These are phyloP conservation scores for Waltiozyma sp. DNA, from an alignment of 1,139 yeast species.

Conservation along the genomic window DNA sequence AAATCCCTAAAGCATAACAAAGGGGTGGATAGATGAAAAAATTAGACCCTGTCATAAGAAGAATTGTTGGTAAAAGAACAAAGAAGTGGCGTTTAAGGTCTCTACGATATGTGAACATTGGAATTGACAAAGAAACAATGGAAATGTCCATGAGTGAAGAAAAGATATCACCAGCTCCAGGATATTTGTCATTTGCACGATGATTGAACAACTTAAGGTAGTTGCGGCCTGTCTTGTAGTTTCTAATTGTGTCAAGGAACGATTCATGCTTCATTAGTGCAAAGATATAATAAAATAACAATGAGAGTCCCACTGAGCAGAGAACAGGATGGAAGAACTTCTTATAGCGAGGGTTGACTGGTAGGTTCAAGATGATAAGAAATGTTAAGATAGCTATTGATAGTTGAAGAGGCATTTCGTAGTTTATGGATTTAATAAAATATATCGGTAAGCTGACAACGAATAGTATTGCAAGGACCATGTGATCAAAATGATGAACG, in stretches of 20 bases:
- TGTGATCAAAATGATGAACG: constrained; percentile 43
- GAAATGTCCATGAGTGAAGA: constrained; percentile 64
- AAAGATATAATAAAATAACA: constrained; percentile 52
- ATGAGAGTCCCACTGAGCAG: constrained; percentile 49
- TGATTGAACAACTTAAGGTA: constrained; percentile 48
- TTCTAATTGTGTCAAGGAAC: constrained; percentile 37
- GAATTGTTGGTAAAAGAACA: constrained; percentile 47
- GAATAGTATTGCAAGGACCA: constrained; percentile 34
- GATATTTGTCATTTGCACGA: constrained; percentile 30
- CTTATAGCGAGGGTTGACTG: constrained; percentile 35
- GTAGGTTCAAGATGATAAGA: constrained; percentile 47
- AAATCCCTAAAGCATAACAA: constrained; percentile 54
- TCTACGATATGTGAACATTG: constrained; percentile 64
- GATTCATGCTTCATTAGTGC: constrained; percentile 40
- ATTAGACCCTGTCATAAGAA: constrained; percentile 45
- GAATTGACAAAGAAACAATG: constrained; percentile 63
- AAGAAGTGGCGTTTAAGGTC: constrained; percentile 52
- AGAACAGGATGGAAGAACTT: constrained; percentile 61
- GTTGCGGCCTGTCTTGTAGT: constrained; percentile 60
- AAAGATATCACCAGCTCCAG: constrained; percentile 76
- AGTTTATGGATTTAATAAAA: constrained; percentile 18
- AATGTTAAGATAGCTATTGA: constrained; percentile 35
- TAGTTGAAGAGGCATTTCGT: constrained; percentile 53
- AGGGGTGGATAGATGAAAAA: constrained; percentile 62
- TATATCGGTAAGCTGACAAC: constrained; percentile 47